Conservation (phyloP, 1,284 basidiomycete genomes). For the Trametes pubescens region DNA sequence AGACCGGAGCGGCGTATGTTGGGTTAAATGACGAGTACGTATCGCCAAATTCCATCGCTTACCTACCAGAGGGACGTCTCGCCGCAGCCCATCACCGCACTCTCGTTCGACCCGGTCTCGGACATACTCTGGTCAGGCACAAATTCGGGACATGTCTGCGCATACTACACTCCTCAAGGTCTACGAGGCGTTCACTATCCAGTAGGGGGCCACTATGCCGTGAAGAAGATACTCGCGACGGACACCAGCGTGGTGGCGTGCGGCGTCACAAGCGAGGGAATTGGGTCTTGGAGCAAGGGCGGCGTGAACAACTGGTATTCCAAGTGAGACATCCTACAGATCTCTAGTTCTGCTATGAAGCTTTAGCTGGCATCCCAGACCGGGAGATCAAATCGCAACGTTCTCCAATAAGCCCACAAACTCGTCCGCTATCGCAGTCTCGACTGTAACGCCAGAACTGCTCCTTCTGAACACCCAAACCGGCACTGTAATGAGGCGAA, state of each 20-base stretch:
- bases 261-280: constrained; percentile 62
- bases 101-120: constrained; percentile 90
- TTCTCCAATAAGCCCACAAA: constrained; percentile 63
- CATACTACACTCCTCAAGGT: constrained; percentile 75
- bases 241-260: constrained; percentile 79
- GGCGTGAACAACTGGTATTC: constrained; percentile 85
- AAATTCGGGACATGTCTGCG: constrained; percentile 75
- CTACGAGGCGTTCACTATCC: constrained; percentile 82
- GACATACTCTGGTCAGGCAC: constrained; percentile 92
- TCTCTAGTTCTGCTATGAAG: background rate
- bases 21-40: constrained; percentile 48
- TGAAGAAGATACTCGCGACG: constrained; percentile 77
- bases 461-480: constrained; percentile 79
- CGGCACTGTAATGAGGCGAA: constrained; percentile 71
- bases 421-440: constrained; percentile 67
- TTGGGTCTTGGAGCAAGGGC: constrained; percentile 82
- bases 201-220: constrained; percentile 66
- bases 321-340: constrained; percentile 52
- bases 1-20: constrained; percentile 11
- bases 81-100: constrained; percentile 68
- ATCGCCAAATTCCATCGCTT: constrained; percentile 49
- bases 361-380: constrained; percentile 19
- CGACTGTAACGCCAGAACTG: constrained; percentile 70
- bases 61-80: constrained; percentile 48
- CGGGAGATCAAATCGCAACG: constrained; percentile 53